These are phyloP conservation scores for Gentiana dahurica DNA, from an alignment of 257 asterid genomes.

Conservation along the genomic window DNA sequence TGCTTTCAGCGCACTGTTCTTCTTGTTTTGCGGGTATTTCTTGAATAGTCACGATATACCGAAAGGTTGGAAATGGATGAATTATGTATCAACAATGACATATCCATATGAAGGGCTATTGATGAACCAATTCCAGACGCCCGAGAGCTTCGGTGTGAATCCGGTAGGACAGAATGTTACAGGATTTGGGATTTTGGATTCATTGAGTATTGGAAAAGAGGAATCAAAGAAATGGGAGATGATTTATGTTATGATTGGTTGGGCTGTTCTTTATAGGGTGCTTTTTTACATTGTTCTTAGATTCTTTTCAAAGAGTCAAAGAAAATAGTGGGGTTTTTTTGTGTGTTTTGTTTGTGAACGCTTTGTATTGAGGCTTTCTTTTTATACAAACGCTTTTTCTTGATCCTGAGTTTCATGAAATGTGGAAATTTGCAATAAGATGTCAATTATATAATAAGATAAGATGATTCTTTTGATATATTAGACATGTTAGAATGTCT, in stretches of 20 bases:
- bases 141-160: slow-evolving; percentile 23
- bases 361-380: too few relatives aligned
- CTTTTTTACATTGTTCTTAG: slow-evolving; percentile 64
- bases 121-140: slow-evolving; percentile 60
- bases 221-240: slow-evolving; percentile 47
- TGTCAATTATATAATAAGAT: too few relatives aligned
- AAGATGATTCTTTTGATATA: too few relatives aligned
- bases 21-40: slow-evolving; percentile 72
- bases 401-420: too few relatives aligned
- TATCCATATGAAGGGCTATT: slow-evolving; percentile 76
- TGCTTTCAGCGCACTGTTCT: slow-evolving; percentile 80
- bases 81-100: slow-evolving; percentile 68
- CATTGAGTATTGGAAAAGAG: slow-evolving; percentile 30
- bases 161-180: slow-evolving; percentile 16
- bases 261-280: slow-evolving; percentile 58
- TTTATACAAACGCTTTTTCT: too few relatives aligned
- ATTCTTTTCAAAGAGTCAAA: slow-evolving; percentile 72
- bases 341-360: too few relatives aligned
- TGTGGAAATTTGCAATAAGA: too few relatives aligned
- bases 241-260: slow-evolving; percentile 55
- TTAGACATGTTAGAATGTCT: too few relatives aligned
- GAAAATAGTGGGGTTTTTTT: slow-evolving; percentile 16
- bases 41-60: slow-evolving; percentile 47
- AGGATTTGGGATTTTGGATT: slow-evolving; percentile 36
- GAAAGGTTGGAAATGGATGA: slow-evolving; percentile 76